These are phyloP conservation scores for Talaromyces wortmannii DNA, from an alignment of 495 filamentous ascomycete species.

Conservation along the genomic window DNA sequence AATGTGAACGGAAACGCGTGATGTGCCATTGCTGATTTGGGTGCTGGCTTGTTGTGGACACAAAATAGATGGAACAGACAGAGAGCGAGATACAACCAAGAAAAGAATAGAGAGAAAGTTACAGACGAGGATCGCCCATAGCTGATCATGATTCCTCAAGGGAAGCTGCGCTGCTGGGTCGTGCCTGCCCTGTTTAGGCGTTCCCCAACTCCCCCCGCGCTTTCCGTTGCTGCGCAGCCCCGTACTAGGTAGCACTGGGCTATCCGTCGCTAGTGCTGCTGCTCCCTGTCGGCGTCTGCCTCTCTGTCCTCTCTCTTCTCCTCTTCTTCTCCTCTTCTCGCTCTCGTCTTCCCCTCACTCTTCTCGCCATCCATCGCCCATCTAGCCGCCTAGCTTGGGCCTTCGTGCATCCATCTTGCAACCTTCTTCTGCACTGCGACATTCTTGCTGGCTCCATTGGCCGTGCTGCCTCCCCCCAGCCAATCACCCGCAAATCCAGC, in stretches of 20 bases:
- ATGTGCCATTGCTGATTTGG: neutral
- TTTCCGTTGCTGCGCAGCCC: neutral
- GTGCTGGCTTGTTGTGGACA: neutral
- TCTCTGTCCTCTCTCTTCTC: slow-evolving; percentile 14
- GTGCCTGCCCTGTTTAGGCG: neutral
- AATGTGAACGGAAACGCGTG: neutral
- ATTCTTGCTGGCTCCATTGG: slow-evolving; percentile 12
- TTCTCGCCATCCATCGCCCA: slow-evolving; percentile 2
- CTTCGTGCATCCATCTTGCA: slow-evolving; percentile 11
- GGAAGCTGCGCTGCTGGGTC: too few relatives aligned
- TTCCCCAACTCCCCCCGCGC: neutral
- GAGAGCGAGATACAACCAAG: too few relatives aligned
- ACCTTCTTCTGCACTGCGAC: slow-evolving; percentile 1
- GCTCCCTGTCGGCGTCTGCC: slow-evolving; percentile 17
- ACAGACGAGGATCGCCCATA: neutral
- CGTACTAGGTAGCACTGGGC: neutral
- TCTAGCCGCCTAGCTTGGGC: neutral
- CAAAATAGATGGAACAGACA: too few relatives aligned
- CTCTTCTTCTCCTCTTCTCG: slow-evolving; percentile 3
- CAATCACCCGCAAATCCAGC: neutral
- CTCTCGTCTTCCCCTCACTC: slow-evolving; percentile 6
- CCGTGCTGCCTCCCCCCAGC: neutral
- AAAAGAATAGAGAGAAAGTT: too few relatives aligned
- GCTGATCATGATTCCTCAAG: too few relatives aligned
- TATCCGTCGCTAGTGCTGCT: neutral